These are phyloP conservation scores for Lactarius tabidus DNA, from an alignment of 768 basidiomycete species.

Conservation along the genomic window DNA sequence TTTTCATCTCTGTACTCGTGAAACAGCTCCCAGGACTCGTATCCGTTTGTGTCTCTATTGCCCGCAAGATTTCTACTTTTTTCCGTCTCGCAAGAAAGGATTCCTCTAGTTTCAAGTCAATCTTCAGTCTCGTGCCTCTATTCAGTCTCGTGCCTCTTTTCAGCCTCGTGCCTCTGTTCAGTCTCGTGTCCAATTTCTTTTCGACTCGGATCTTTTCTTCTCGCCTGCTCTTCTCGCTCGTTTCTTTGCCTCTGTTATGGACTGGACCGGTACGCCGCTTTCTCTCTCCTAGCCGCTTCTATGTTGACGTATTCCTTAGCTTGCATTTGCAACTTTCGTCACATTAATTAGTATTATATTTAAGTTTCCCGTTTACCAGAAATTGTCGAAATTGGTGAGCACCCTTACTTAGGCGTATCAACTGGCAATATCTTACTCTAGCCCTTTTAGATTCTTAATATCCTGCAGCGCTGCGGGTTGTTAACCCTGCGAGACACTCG, in stretches of 20 bases:
- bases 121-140: background rate
- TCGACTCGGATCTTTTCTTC: background rate
- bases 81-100: background rate
- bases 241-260: background rate
- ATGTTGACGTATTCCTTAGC: background rate
- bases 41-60: background rate
- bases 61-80: background rate
- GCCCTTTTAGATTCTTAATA: background rate
- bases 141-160: background rate
- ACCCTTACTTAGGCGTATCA: background rate
- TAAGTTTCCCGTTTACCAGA: background rate
- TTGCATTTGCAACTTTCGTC: background rate
- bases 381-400: background rate
- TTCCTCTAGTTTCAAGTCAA: background rate
- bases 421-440: background rate
- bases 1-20: constrained; percentile 4
- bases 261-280: constrained; percentile 7
- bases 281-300: background rate
- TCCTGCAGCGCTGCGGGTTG: constrained; percentile 8
- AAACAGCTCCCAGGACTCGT: background rate
- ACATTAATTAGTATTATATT: background rate
- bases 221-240: background rate
- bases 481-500: background rate
- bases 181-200: background rate
- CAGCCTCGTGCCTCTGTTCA: background rate